A percentile compares a stretch with the other conserved stretches of the same genome.
These are phyloP conservation scores for Fusarium siculi DNA, from an alignment of 2,329 filamentous ascomycete species.

Conservation along the genomic window DNA sequence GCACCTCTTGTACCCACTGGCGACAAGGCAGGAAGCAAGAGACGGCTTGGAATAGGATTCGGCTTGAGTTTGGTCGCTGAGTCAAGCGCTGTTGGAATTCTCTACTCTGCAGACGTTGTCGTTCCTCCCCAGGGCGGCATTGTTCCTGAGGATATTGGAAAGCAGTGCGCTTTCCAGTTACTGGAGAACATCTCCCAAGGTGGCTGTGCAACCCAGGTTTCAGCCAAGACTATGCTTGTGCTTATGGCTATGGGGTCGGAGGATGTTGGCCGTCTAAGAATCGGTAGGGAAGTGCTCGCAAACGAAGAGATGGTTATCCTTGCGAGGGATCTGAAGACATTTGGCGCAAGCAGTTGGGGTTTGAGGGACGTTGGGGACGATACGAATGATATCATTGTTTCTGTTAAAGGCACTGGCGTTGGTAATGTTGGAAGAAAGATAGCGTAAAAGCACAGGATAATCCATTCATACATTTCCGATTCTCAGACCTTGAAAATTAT, in stretches of 20 bases:
- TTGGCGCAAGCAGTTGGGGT: slow-evolving; percentile 92
- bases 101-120: slow-evolving; percentile 88
- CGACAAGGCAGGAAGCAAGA: slow-evolving; percentile 65
- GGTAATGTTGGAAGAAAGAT: slow-evolving; percentile 96
- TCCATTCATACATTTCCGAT: slow-evolving; percentile 35
- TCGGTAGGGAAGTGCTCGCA: slow-evolving; percentile 84
- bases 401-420: slow-evolving; percentile 91
- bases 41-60: slow-evolving; percentile 86
- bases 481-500: background rate
- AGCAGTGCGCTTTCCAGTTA: slow-evolving; percentile 87
- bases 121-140: slow-evolving; percentile 81
- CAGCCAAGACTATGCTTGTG: slow-evolving; percentile 79
- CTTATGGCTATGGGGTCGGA: slow-evolving; percentile 99
- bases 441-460: slow-evolving; percentile 54
- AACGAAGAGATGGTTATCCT: slow-evolving; percentile 83
- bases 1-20: slow-evolving; percentile 66
- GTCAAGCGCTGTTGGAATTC: slow-evolving; percentile 79
- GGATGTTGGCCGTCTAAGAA: slow-evolving; percentile 86
- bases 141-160: slow-evolving; percentile 90
- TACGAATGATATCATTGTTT: slow-evolving; percentile 81
- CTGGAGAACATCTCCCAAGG: slow-evolving; percentile 84
- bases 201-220: slow-evolving; percentile 80
- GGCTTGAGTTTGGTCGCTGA: slow-evolving; percentile 92
- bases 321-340: slow-evolving; percentile 86
- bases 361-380: slow-evolving; percentile 78